These are phyloP conservation scores for Perkinsus marinus DNA, from an alignment of 169 alveolate species.

Conservation along the genomic window DNA sequence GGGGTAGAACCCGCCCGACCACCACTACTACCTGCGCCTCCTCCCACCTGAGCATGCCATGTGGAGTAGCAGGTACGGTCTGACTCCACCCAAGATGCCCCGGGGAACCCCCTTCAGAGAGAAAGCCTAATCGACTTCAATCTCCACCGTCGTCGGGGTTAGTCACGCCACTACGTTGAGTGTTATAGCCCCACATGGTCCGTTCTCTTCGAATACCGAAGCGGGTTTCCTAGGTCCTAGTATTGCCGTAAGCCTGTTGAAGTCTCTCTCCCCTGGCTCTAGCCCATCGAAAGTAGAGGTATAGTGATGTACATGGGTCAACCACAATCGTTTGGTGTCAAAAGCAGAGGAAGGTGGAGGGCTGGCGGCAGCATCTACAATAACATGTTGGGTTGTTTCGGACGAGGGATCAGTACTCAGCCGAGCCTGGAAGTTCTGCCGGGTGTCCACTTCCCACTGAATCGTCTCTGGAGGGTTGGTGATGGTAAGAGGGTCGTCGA, in stretches of 20 bases:
- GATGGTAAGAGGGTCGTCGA: not conserved
- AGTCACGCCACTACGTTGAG: not conserved
- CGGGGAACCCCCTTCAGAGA: not conserved
- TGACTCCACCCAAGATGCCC: not conserved
- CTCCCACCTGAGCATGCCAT: not conserved
- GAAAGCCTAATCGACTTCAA: not conserved
- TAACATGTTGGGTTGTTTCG: not conserved
- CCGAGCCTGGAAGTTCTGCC: not conserved
- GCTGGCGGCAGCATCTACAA: not conserved
- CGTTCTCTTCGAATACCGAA: not conserved
- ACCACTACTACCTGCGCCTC: not conserved
- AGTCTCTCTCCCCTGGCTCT: not conserved
- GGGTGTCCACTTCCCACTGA: not conserved
- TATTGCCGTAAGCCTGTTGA: not conserved
- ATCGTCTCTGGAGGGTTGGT: not conserved
- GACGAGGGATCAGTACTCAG: not conserved
- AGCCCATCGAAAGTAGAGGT: not conserved
- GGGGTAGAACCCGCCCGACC: too few species aligned
- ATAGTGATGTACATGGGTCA: not conserved
- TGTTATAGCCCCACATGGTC: not conserved
- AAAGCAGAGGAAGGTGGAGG: not conserved
- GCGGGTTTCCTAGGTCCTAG: not conserved
- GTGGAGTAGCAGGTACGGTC: not conserved
- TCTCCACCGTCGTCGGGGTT: not conserved
- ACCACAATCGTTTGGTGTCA: not conserved